Evolutionary conservation across 1,284 basidiomycete species (phyloP).

Genomic region (Psilocybe mexicana): DNA sequence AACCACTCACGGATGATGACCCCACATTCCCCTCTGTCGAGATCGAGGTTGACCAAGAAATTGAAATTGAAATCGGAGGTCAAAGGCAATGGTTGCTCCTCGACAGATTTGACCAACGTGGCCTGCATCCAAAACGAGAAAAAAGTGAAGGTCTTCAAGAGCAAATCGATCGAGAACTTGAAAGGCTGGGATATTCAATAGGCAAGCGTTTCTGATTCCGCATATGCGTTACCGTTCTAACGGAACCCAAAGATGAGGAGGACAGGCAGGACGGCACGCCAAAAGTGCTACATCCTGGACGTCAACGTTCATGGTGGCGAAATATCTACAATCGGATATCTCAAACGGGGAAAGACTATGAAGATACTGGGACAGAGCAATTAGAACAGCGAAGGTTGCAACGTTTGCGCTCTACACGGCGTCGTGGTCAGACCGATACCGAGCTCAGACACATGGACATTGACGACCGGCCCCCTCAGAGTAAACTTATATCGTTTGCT

Average conservation of each 20-base stretch:
- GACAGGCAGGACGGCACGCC: neutral
- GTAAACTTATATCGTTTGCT: constrained; percentile 6
- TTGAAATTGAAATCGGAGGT: constrained; percentile 40
- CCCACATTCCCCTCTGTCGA: constrained; percentile 28
- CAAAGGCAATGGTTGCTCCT: constrained; percentile 55
- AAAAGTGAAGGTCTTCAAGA: constrained; percentile 52
- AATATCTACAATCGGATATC: constrained; percentile 54
- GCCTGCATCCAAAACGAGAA: constrained; percentile 41
- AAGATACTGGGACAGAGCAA: constrained; percentile 21
- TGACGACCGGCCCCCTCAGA: constrained; percentile 18
- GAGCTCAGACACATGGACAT: constrained; percentile 13
- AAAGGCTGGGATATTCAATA: constrained; percentile 43
- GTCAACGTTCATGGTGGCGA: constrained; percentile 55
- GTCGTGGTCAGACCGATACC: constrained; percentile 8
- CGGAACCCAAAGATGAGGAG: neutral
- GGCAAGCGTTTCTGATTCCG: constrained; percentile 25
- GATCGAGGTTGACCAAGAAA: constrained; percentile 37
- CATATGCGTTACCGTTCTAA: neutral
- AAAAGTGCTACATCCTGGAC: neutral
- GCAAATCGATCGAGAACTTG: constrained; percentile 54
- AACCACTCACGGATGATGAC: constrained; percentile 21
- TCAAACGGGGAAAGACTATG: constrained; percentile 38
- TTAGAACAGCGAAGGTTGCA: constrained; percentile 17
- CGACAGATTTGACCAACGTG: constrained; percentile 47
- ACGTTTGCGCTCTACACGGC: constrained; percentile 14